Base-by-base conservation (phyloP, 768 basidiomycete species). In the Auriscalpium microsporum region DNA sequence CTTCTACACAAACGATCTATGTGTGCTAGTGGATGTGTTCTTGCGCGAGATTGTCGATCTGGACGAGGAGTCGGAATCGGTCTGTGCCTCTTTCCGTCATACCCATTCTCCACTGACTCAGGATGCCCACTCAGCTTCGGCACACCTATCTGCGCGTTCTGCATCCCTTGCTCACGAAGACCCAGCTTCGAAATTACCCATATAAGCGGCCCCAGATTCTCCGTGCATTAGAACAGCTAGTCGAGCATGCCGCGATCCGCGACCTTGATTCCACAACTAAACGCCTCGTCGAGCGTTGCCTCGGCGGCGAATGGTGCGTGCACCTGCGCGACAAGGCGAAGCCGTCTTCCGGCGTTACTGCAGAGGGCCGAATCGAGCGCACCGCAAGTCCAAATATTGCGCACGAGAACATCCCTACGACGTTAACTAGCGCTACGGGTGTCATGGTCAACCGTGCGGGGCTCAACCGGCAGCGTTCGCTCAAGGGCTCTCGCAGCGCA, bases 81-180 rank as follows among this genome's bases (percentile, higher is more conserved):
- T 95, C 56, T 53, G 89, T 78, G 10, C 7, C 44, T 50, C 36
- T 42, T 53, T 28, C 14, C 10, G 50, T 23, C 28, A 9, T 23
- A 9, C 42, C n/a, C 33, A 11, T n/a, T 2, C n/a, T 14, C 44
- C 34, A 4, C 28, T 28, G 28, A 28, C 28, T 28, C 28, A 28
- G 28, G 14, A 52, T 45, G 1, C 13, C 4, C 28, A 36, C 35
- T 10, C 62, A 92, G 85, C 77, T 98, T 45, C 90, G 93, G 49
- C 95, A 99, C 68, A 98, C 95, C 1, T 99, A 94, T 68, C 85
- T 98, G 35, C 90, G 96, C 17, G 96, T 99, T 10, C 77, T 99
- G 14, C 91, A 98, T 65, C 96, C 95, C 0, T 83, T 99, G 4
- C 79, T 99, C 45, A 93, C 89, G 10, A 93, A 90, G 69, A 98